These are phyloP conservation scores for Trichoderma citrinoviride DNA, from an alignment of 2,329 filamentous ascomycete species.

Conservation along the genomic window DNA sequence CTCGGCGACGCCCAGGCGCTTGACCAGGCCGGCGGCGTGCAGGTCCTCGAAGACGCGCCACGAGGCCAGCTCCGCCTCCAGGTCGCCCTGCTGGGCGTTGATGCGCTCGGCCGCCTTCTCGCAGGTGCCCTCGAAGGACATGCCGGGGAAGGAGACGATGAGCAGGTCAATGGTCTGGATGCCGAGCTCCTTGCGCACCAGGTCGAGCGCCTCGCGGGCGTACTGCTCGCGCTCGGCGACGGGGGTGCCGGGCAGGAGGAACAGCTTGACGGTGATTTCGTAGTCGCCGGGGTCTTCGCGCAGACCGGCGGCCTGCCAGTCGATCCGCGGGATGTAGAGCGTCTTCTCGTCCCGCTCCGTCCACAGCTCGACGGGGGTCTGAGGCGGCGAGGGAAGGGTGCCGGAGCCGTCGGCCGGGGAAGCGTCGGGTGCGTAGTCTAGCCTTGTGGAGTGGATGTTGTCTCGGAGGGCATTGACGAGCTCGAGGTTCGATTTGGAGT, in stretches of 20 bases:
- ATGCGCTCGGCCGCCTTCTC: slow-evolving; percentile 70
- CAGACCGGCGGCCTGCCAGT: slow-evolving; percentile 68
- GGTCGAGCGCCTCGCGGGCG: slow-evolving; percentile 71
- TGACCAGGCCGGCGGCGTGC: slow-evolving; percentile 67
- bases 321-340: slow-evolving; percentile 75
- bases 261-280: slow-evolving; percentile 93
- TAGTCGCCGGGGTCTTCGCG: slow-evolving; percentile 81
- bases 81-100: slow-evolving; percentile 60
- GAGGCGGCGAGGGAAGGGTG: slow-evolving; percentile 28
- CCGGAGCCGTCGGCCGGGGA: slow-evolving; percentile 34
- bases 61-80: slow-evolving; percentile 65
- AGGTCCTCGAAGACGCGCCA: slow-evolving; percentile 73
- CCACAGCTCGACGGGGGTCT: slow-evolving; percentile 55
- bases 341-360: slow-evolving; percentile 60
- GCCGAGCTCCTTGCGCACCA: slow-evolving; percentile 78
- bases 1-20: slow-evolving; percentile 80
- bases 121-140: slow-evolving; percentile 90
- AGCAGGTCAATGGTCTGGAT: slow-evolving; percentile 78
- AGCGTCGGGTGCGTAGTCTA: slow-evolving; percentile 49
- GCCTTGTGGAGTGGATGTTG: slow-evolving; percentile 74
- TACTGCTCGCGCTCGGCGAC: slow-evolving; percentile 64
- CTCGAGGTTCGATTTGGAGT: slow-evolving; percentile 82
- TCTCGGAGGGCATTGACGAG: slow-evolving; percentile 82
- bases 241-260: slow-evolving; percentile 76
- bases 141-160: slow-evolving; percentile 88